Evolutionary conservation across 139 green algal genomes (phyloP), one percentile per base, ranked within the genome.

Genomic region (Pleodorina starrii): DNA sequence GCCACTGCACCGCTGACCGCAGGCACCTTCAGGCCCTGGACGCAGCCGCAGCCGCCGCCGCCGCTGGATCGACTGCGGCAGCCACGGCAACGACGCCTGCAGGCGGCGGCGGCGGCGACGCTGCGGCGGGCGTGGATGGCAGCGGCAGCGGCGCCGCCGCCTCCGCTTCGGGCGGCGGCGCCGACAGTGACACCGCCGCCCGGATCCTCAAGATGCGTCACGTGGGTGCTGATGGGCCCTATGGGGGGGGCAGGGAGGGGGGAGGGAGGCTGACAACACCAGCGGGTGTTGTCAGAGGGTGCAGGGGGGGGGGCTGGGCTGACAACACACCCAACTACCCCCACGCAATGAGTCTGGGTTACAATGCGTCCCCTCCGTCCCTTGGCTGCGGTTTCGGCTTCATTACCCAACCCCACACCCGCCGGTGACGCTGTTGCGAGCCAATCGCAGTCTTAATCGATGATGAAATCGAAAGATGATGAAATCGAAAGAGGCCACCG

Each of bases 21-120:
- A 86, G 79, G 57, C 79, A 86, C 25, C 79, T 86, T 16, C 59
- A 86, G 9, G 29, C 38, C 1, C 29, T 86, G 2, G 79, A 86
- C 11, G 40, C 27, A 1, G 16, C 51, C 5, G 69, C 69, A 23
- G 36, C 35, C 21, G 35, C 69, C 38, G 29, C 35, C 69, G 35
- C 69, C 32, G 25, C 66, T 11, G 21, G 6, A n/a, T 71, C 63
- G 21, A 11, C 16, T 4, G 2, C 63, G 12, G 19, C 63, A 2
- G 35, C 63, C 63, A 38, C 63, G 29, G 63, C 63, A 38, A n/a
- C 69, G 69, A 10, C 35, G 69, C 35, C 32, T 77, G 69, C 40
- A 3, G 42, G 43, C 38, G 72, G 17, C 19, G 16, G 42, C 27
- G 21, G 43, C 40, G 72, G 72, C 19, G 72, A 35, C 40, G 72